Conservation (phyloP, 768 basidiomycete genomes). For the Amanita polypyramis region DNA sequence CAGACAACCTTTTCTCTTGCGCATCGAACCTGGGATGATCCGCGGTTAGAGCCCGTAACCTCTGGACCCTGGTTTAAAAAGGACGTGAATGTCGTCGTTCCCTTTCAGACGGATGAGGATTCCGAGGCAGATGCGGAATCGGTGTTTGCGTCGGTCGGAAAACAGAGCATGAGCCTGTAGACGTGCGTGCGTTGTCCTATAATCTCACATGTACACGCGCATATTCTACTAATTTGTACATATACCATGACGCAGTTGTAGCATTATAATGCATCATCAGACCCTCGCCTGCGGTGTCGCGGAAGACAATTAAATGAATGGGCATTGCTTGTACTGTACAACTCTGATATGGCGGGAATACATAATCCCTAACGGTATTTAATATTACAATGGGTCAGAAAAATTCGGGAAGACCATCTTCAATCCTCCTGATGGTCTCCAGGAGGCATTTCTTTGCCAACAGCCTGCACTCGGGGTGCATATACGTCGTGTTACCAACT, state of each 20-base stretch:
- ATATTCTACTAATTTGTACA: too few relatives aligned
- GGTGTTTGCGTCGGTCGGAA: neutral
- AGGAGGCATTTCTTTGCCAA: constrained; percentile 45
- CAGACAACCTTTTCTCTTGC: constrained; percentile 1
- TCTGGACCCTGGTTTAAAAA: constrained; percentile 6
- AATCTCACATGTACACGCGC: too few relatives aligned
- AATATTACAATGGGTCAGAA: constrained; percentile 12
- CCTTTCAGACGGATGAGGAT: neutral
- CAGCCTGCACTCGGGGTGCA: constrained; percentile 66
- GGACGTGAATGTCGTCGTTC: neutral
- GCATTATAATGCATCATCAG: too few relatives aligned
- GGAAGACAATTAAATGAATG: neutral
- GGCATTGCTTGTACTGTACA: neutral
- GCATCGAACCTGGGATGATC: neutral
- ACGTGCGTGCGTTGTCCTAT: too few relatives aligned
- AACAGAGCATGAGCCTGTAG: neutral
- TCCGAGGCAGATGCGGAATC: constrained; percentile 5
- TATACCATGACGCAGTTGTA: too few relatives aligned
- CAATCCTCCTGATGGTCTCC: constrained; percentile 45
- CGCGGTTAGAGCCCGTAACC: neutral
- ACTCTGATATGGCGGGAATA: neutral
- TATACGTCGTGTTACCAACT: constrained; percentile 65
- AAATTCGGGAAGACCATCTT: constrained; percentile 52
- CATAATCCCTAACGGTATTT: too few relatives aligned
- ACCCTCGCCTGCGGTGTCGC: neutral